phyloP scores from a whole-genome alignment of 2,329 filamentous ascomycete species.

The Colletotrichum nymphaeae region DNA sequence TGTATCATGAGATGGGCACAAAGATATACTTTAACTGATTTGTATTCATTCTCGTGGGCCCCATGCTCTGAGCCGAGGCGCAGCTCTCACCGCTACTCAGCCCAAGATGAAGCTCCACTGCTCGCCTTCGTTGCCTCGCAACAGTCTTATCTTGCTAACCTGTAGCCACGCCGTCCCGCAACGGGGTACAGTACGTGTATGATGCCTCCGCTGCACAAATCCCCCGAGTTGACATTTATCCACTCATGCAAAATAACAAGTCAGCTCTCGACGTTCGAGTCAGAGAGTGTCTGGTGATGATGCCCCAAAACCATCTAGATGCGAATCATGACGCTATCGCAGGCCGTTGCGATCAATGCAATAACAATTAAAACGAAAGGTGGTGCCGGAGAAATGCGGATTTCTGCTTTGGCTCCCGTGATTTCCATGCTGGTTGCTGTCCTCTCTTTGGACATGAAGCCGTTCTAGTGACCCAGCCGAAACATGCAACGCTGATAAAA shows the following conservation, averaged over 20 bases:
- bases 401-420: constrained; percentile 5
- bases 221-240: constrained; percentile 10
- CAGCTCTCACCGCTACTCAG: constrained; percentile 31
- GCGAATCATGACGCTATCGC: constrained; percentile 31
- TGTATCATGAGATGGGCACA: neutral
- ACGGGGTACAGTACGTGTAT: constrained; percentile 21
- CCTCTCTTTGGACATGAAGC: constrained; percentile 20
- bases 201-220: constrained; percentile 29
- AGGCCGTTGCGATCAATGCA: constrained; percentile 28
- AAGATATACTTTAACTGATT: constrained; percentile 17
- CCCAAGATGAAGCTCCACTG: constrained; percentile 25
- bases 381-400: constrained; percentile 6
- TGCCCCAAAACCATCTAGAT: constrained; percentile 33
- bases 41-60: constrained; percentile 33
- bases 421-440: constrained; percentile 19
- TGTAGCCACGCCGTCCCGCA: constrained; percentile 34
- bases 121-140: constrained; percentile 31
- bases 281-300: neutral
- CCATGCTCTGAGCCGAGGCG: constrained; percentile 20
- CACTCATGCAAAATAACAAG: constrained; percentile 9
- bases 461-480: constrained; percentile 29
- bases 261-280: constrained; percentile 10
- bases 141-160: constrained; percentile 32
- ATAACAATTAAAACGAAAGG: constrained; percentile 34
- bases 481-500: constrained; percentile 33